Base-by-base conservation (phyloP, 2,329 filamentous ascomycete species). In the Colletotrichum sp. region DNA sequence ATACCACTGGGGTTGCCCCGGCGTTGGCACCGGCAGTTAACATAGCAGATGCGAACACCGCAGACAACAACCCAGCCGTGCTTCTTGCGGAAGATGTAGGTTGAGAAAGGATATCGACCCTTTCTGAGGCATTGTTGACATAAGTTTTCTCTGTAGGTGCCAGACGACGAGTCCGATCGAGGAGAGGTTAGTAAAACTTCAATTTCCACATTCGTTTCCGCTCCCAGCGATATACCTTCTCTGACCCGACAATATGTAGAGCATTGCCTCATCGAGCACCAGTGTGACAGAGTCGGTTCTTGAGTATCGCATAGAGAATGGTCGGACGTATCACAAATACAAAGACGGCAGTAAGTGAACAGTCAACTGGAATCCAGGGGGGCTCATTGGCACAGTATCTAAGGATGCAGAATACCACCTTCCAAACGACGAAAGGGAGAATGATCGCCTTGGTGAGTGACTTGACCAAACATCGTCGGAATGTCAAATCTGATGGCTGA, bases 391-490 rank as follows among this genome's bases (percentile, higher is more conserved):
- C 59, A 24, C 6, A 33, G 15, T 7, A 47, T n/a, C 43, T 47
- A 11, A 47, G 6, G 18, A 47, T 12, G 7, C 8, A 73, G 76
- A 78, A 76, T 80, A 80, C 69, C 72, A 77, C 2, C 61, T 79
- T 16, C 77, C 78, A 3, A 80, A 79, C 63, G 78, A 81, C 65
- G 76, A 78, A 34, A 72, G 78, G 63, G 78, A 79, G 69, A 76
- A 77, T 63, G 78, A 78, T 13, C 73, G 77, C 5, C 67, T 79
- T 16, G 72, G 72, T 73, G 55, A 5, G 70, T 69, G 16, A 15
- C 1, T 47, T 33, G 47, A 59, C 8, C 31, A 58, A n/a, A 57
- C 0, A 4, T 12, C 43, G 24, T 66, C 24, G 6, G 43, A 13
- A 8, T 24, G 24, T 27, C 24, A 27, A 27, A 27, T 27, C 54